Evolutionary conservation across 768 basidiomycete genomes (phyloP), one percentile per base, ranked within the genome.

Genomic region (Cyclocybe aegerita): DNA sequence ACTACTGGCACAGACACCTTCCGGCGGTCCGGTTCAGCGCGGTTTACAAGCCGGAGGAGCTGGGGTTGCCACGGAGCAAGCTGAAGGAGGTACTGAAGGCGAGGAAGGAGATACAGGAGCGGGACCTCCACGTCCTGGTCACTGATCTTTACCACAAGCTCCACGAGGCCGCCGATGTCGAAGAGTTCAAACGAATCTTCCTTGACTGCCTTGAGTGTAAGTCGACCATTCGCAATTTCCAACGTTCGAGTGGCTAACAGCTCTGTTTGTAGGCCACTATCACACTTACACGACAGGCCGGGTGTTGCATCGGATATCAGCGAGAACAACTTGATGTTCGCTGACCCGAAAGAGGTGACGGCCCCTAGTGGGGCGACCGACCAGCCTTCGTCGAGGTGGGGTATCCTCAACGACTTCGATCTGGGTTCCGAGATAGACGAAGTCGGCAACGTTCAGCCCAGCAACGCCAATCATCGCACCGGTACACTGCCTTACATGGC

Each of bases 241-340:
- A 36, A 3, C 14, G 7, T 30, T 14, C 7, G n/a, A 4, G 48
- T 16, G 44, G 35, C 14, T 1, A 36, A 17, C 40, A 37, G 8
- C 38, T 29, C 15, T 40, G 4, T 11, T 30, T 3, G 9, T 50
- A 68, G 66, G 58, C 33, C 66, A 66, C 47, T 53, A 56, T 35
- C 50, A 52, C 31, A 56, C 59, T 1, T 62, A 45, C 32, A 46
- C 41, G 23, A 52, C 44, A 14, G 60, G 56, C 2, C 43, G 49
- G 5, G 54, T 69, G 15, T 49, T 71, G 17, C 66, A 71, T 49
- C 52, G 63, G 62, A 71, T 48, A 45, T 71, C 43, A 66, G 70
- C 53, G 58, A 62, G 16, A 60, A 59, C 46, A 69, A 66, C 46
- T 47, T 70, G n/a, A 66, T 69, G 66, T 59, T 64, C 23, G 23